Percentiles rank a stretch among this genome's conserved stretches.
Conservation (phyloP, 495 filamentous ascomycete genomes). For the Penicilliopsis zonata region DNA sequence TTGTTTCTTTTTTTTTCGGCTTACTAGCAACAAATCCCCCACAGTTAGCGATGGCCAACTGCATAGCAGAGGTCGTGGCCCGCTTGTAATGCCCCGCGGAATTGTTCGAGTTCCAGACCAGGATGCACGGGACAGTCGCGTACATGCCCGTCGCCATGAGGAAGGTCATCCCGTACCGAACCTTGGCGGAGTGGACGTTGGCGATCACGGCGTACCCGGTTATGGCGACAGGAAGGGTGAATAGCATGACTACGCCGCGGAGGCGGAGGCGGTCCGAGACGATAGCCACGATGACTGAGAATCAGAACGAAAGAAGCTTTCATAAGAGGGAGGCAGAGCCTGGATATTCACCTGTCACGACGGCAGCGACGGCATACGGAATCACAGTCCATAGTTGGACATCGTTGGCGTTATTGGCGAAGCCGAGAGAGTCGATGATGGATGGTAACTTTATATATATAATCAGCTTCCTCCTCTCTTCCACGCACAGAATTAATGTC, state of each 20-base stretch:
- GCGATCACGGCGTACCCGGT: conserved; percentile 38
- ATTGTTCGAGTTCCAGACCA: conserved; percentile 48
- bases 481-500: background rate
- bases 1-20: conserved; percentile 1
- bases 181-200: conserved; percentile 22
- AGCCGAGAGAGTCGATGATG: conserved; percentile 64
- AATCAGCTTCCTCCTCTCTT: conserved; percentile 2
- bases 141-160: conserved; percentile 41
- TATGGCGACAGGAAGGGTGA: conserved; percentile 35
- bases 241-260: conserved; percentile 34
- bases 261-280: conserved; percentile 34
- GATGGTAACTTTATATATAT: conserved; percentile 43
- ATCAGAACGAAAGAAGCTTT: no score
- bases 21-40: conserved; percentile 45
- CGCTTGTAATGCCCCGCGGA: conserved; percentile 53
- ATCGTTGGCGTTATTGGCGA: conserved; percentile 43
- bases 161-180: conserved; percentile 45
- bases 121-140: conserved; percentile 32
- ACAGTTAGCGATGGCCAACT: conserved; percentile 44
- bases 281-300: conserved; percentile 25
- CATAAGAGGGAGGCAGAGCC: no score
- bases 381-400: conserved; percentile 80
- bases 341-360: conserved; percentile 55
- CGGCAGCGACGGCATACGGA: conserved; percentile 69
- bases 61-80: conserved; percentile 40